Evolutionary conservation across 805 yeast species (phyloP).

Genomic region (Pichia insulana): DNA sequence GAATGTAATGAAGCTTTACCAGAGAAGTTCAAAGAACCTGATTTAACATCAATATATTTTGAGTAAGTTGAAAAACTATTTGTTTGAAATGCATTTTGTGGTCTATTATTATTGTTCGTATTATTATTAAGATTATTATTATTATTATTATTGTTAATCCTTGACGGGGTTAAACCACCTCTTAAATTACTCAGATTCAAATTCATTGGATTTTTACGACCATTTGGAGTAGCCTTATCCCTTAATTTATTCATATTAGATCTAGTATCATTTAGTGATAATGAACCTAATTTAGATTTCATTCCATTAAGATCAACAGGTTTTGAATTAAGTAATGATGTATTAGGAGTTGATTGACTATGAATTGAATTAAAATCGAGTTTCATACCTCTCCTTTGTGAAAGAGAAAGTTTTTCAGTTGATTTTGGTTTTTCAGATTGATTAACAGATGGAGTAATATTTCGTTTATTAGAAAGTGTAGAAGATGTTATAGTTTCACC

Average conservation of each 20-base stretch:
- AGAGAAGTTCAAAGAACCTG: constrained; percentile 85
- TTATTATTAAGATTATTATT: too few species aligned
- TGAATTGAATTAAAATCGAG: constrained; percentile 28
- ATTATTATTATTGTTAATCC: constrained; percentile 10
- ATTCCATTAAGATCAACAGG: background rate
- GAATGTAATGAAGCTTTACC: constrained; percentile 92
- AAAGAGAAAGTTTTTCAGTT: constrained; percentile 35
- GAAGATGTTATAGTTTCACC: background rate
- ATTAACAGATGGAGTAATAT: background rate
- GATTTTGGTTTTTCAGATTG: background rate
- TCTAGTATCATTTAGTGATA: constrained; percentile 2
- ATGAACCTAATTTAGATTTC: background rate
- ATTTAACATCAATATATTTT: constrained; percentile 81
- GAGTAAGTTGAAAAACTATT: constrained; percentile 79
- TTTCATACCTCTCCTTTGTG: constrained; percentile 50
- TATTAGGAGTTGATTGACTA: constrained; percentile 1
- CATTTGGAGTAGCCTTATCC: constrained; percentile 20
- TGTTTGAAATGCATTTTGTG: constrained; percentile 26
- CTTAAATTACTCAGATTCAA: constrained; percentile 5
- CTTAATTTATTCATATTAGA: constrained; percentile 14
- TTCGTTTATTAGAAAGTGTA: background rate
- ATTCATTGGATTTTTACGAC: constrained; percentile 10
- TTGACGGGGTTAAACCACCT: background rate
- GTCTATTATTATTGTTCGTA: too few species aligned
- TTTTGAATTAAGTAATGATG: background rate